Conservation (phyloP, 2,329 filamentous ascomycete species). For the Gliomastix tumulicola region DNA sequence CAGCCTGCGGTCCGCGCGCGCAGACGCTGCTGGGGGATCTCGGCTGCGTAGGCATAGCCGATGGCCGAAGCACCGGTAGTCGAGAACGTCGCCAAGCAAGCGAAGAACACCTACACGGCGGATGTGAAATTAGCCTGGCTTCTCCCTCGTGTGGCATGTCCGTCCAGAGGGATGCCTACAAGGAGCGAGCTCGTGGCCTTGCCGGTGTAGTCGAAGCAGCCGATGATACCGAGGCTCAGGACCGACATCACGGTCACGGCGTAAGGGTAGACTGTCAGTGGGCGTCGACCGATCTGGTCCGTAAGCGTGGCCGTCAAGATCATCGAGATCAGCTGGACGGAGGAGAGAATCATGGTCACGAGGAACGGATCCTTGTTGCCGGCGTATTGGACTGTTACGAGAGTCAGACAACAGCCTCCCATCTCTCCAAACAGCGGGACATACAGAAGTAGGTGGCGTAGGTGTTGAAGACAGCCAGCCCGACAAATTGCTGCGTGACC, state of each 20-base stretch:
- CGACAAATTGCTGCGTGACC: slow-evolving; percentile 29
- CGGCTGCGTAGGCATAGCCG: slow-evolving; percentile 32
- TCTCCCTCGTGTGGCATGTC: neutral
- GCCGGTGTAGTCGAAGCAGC: slow-evolving; percentile 27
- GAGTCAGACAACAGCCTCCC: no score
- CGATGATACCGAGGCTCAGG: no score
- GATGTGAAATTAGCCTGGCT: neutral
- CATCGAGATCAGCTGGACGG: slow-evolving; percentile 32
- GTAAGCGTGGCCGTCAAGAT: slow-evolving; percentile 25
- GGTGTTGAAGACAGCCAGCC: slow-evolving; percentile 27
- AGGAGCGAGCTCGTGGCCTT: slow-evolving; percentile 23
- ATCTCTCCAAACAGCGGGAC: no score
- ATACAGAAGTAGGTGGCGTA: slow-evolving; percentile 30
- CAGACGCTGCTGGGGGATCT: slow-evolving; percentile 29
- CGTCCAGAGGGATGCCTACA: slow-evolving; percentile 13
- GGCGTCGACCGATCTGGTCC: slow-evolving; percentile 39
- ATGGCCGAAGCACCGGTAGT: slow-evolving; percentile 33
- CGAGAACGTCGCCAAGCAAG: slow-evolving; percentile 30
- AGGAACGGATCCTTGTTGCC: slow-evolving; percentile 31
- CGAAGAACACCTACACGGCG: slow-evolving; percentile 26
- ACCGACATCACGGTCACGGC: no score
- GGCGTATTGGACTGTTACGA: slow-evolving; percentile 28
- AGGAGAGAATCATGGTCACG: slow-evolving; percentile 31
- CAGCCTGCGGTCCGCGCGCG: slow-evolving; percentile 29
- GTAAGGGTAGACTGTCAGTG: slow-evolving; percentile 11